These are phyloP conservation scores for Lathyrus sativus DNA, from an alignment of 306 rosid species.

Conservation along the genomic window DNA sequence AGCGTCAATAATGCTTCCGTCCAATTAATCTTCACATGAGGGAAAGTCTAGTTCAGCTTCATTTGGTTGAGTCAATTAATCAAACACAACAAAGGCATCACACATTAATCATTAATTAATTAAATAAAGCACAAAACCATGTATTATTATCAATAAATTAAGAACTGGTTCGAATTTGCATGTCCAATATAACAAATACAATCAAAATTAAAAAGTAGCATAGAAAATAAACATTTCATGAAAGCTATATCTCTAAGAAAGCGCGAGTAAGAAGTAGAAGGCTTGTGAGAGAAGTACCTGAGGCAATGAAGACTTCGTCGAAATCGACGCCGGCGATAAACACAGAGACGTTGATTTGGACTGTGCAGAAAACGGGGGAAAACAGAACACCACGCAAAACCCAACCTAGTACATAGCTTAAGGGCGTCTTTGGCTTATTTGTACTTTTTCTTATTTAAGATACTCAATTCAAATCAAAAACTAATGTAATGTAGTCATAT, in stretches of 20 bases:
- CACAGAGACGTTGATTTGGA: background rate
- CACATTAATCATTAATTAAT: background rate
- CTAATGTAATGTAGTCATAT: too few relatives aligned
- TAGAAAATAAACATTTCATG: background rate
- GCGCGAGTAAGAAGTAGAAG: background rate
- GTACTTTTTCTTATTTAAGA: too few relatives aligned
- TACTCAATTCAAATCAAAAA: too few relatives aligned
- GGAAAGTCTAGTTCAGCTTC: background rate
- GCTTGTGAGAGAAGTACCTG: constrained; percentile 9
- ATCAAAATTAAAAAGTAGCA: background rate
- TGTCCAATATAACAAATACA: background rate
- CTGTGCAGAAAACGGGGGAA: background rate
- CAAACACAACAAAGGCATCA: constrained; percentile 19
- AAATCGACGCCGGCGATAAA: constrained; percentile 1
- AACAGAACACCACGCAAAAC: background rate
- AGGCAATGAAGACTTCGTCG: background rate
- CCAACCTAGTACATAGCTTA: background rate
- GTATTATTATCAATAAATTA: background rate
- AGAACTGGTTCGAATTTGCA: background rate
- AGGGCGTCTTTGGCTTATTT: too few relatives aligned
- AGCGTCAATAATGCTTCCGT: background rate
- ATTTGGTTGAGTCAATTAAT: constrained; percentile 25
- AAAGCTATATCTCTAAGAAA: background rate
- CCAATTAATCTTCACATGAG: background rate
- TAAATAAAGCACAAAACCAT: background rate